Base-by-base conservation (phyloP, 352 stramenopile species). In the Pythium dissimile region DNA sequence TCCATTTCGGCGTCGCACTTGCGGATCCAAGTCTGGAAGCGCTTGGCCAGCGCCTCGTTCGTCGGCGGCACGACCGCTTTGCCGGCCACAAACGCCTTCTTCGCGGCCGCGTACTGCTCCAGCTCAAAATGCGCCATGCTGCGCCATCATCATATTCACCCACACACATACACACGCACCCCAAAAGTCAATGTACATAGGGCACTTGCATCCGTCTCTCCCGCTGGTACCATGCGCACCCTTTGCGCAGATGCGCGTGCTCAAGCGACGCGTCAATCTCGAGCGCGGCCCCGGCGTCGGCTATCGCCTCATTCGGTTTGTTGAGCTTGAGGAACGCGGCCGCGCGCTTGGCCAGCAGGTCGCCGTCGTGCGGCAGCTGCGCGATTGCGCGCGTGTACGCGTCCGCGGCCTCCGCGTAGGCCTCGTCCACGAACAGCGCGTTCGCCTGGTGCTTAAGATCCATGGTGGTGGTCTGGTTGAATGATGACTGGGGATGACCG, bases 1-100 rank as follows among this genome's bases (percentile, higher is more conserved):
- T 90, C 73, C 21, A 91, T 13, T 45, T 96, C 86, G 0, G 84
- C 82, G 37, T 96, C 77, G 49, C 88, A 96, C 53, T 95, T 96
- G 61, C 88, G 80, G 51, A 95, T 79, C 84, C 86, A 96, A 24
- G 75, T 94, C 64, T 84, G 80, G 56, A 94, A 89, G 12, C 71
- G 76, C 51, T 81, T 84, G 12, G 54, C 42, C 12, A 89, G 50
- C 21, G 49, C 31, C 18, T 84, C 66, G 18, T 80, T 72, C 0
- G 38, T 30, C 26, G 66, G 63, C 41, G 55, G 47, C 1, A 66
- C 62, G 0, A 72, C 31, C 5, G 71, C 37, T 53, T 87, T 87
- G 27, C 84, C 85, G 2, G 34, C 35, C 24, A 69, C 50, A 50
- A 96, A 95, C 15, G 75, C 69, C 48, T 58, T 69, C 53, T 90